phyloP scores from a whole-genome alignment of 441 rosid species.

The Isatis lusitanica region DNA sequence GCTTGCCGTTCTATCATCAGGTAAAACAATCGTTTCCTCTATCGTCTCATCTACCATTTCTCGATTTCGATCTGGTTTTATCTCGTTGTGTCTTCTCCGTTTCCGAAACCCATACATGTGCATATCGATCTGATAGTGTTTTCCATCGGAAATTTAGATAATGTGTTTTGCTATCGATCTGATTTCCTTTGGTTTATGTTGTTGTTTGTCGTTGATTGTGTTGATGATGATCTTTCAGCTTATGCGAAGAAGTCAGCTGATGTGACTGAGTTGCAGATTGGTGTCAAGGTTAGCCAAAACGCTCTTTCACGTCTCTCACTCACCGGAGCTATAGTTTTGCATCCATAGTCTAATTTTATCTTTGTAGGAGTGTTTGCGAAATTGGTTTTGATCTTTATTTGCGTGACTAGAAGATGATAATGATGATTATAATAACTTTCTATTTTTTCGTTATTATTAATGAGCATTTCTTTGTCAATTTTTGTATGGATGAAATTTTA shows the following conservation, averaged over 20 bases:
- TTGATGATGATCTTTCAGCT: slow-evolving; percentile 41
- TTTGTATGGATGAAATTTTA: too few species aligned
- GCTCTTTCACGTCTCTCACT: background rate
- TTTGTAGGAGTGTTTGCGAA: too few species aligned
- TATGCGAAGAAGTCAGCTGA: slow-evolving; percentile 70
- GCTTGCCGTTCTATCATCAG: slow-evolving; percentile 16
- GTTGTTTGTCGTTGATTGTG: background rate
- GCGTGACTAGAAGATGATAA: background rate
- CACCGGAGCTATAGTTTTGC: background rate
- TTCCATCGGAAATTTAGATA: too few species aligned
- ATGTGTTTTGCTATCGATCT: background rate
- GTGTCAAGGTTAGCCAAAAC: slow-evolving; percentile 67
- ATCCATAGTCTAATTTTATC: too few species aligned
- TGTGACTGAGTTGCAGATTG: slow-evolving; percentile 88
- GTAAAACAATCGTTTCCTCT: background rate
- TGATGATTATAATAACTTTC: too few species aligned
- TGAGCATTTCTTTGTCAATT: too few species aligned
- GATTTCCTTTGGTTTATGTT: background rate
- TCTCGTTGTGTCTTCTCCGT: too few species aligned
- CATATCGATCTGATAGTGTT: too few species aligned
- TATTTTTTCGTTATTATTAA: too few species aligned
- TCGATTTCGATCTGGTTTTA: too few species aligned
- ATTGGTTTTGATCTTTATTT: background rate
- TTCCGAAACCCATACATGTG: too few species aligned
- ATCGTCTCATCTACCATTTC: too few species aligned